A percentile compares a stretch with the other conserved stretches of the same genome.
Evolutionary conservation across 805 yeast genomes (phyloP).

Genomic region (Sungouiozyma ichnusensis): DNA sequence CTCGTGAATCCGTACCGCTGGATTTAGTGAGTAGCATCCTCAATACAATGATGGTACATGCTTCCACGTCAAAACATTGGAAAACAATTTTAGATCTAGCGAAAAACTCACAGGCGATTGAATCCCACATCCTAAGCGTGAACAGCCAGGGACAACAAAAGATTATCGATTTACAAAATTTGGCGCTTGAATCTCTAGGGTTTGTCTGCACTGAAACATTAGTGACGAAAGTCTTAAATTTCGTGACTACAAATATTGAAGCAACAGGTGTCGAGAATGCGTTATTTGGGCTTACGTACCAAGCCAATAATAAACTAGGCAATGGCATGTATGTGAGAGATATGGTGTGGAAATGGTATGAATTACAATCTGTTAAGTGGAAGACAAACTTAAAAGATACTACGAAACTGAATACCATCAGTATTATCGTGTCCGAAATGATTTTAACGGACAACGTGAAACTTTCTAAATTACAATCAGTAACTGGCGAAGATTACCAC

Average conservation of each 20-base stretch:
- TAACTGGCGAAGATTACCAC: neutral
- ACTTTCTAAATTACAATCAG: neutral
- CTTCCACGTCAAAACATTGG: slow-evolving; percentile 39
- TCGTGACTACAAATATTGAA: slow-evolving; percentile 46
- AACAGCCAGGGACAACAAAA: slow-evolving; percentile 1
- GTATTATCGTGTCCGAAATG: neutral
- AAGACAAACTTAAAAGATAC: slow-evolving; percentile 4
- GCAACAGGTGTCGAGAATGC: slow-evolving; percentile 42
- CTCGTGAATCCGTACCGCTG: slow-evolving; percentile 40
- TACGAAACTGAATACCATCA: neutral
- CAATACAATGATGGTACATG: slow-evolving; percentile 31
- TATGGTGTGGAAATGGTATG: slow-evolving; percentile 37
- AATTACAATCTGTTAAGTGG: slow-evolving; percentile 43
- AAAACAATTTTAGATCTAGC: slow-evolving; percentile 47
- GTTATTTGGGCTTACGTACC: slow-evolving; percentile 42
- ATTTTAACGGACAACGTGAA: neutral
- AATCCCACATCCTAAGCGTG: slow-evolving; percentile 21
- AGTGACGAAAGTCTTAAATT: slow-evolving; percentile 45
- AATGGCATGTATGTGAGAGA: slow-evolving; percentile 5
- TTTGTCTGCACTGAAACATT: slow-evolving; percentile 29
- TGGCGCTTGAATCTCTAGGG: slow-evolving; percentile 47
- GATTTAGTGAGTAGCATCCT: slow-evolving; percentile 39
- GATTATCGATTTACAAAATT: slow-evolving; percentile 18
- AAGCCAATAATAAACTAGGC: slow-evolving; percentile 11
- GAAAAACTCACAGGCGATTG: slow-evolving; percentile 39